These are phyloP conservation scores for Mycotypha africana DNA, from an alignment of 371 early-diverging fungal species.

Conservation along the genomic window DNA sequence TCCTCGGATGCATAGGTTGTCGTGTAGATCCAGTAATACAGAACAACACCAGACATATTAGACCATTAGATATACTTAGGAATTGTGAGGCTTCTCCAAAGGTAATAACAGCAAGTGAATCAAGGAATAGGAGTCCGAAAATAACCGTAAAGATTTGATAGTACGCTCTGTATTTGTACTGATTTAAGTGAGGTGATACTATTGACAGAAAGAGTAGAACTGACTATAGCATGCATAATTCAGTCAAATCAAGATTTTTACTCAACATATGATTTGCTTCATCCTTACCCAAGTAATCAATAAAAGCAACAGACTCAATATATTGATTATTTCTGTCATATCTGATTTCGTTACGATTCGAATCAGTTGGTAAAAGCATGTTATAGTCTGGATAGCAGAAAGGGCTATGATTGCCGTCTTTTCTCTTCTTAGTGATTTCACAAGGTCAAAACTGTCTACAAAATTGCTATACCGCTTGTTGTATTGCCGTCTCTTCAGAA, in stretches of 20 bases:
- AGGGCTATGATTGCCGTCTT: no score
- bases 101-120: not conserved
- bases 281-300: conserved; percentile 11
- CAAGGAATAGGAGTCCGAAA: not conserved
- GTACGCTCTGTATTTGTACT: conserved; percentile 12
- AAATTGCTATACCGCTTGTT: no score
- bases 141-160: conserved; percentile 6
- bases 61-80: not conserved
- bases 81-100: not conserved
- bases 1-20: conserved; percentile 28
- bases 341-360: no score
- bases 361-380: no score
- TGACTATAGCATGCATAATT: not conserved
- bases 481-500: no score
- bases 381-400: no score
- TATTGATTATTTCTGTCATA: no score
- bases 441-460: no score
- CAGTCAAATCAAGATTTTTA: not conserved
- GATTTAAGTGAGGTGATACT: conserved; percentile 12
- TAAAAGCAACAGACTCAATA: no score
- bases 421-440: no score
- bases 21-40: conserved; percentile 11
- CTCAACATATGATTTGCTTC: not conserved
- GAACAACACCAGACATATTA: conserved; percentile 1
- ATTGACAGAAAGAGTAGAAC: conserved; percentile 5